Percentiles rank a stretch among this genome's conserved stretches.
Evolutionary conservation across 176 grass and related monocot species (phyloP).

Genomic region (Poa pratensis): DNA sequence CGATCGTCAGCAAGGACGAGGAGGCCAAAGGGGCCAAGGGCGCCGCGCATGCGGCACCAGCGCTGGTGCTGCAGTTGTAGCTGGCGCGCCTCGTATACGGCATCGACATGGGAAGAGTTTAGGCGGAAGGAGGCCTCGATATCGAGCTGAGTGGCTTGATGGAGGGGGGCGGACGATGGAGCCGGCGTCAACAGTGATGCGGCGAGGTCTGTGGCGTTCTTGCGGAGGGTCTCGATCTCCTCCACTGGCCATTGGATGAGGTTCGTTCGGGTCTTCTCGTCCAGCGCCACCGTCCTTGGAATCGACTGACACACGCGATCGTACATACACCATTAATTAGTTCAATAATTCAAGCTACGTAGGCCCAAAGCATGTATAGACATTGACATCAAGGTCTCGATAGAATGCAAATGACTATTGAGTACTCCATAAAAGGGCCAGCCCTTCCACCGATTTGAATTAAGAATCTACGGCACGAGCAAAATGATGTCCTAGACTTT

Average conservation of each 20-base stretch:
- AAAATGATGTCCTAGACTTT: not conserved
- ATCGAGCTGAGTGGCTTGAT: constrained; percentile 49
- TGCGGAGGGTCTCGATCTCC: constrained; percentile 53
- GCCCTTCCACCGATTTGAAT: not conserved
- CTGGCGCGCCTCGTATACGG: not conserved
- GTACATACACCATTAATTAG: not conserved
- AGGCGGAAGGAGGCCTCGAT: constrained; percentile 58
- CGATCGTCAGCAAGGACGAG: constrained; percentile 47
- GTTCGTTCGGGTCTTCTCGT: constrained; percentile 55
- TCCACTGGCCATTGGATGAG: constrained; percentile 71
- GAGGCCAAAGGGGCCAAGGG: constrained; percentile 62
- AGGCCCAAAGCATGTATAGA: not conserved
- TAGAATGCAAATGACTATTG: not conserved
- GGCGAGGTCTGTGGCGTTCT: constrained; percentile 34
- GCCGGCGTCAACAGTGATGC: constrained; percentile 44
- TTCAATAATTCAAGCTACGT: not conserved
- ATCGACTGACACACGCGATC: constrained; percentile 42
- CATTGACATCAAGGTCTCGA: not conserved
- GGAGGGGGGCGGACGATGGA: constrained; percentile 24
- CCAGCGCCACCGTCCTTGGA: constrained; percentile 58
- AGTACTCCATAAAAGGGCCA: not conserved
- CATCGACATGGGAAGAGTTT: constrained; percentile 9
- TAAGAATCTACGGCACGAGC: not conserved
- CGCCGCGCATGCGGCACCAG: constrained; percentile 43
- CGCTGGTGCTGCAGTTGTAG: constrained; percentile 58